Conservation (phyloP, 805 yeast species). For the Candida sanyiensis region DNA sequence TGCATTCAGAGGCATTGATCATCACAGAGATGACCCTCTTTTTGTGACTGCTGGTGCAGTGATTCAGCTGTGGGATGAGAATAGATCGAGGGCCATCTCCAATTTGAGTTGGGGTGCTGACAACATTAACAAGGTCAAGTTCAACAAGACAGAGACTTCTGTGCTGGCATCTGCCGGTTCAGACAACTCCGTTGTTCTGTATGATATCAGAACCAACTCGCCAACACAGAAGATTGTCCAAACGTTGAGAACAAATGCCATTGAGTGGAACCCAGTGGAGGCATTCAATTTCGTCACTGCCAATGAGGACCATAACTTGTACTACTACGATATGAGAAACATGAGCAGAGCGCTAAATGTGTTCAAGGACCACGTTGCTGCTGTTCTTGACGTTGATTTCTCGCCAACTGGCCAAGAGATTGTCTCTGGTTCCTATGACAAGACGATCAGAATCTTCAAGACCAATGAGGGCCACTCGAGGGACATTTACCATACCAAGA, state of each 20-base stretch:
- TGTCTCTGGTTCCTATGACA: slow-evolving; percentile 93
- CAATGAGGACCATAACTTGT: slow-evolving; percentile 90
- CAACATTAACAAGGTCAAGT: slow-evolving; percentile 72
- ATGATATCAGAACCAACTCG: slow-evolving; percentile 84
- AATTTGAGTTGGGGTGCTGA: slow-evolving; percentile 96
- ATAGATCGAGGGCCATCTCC: slow-evolving; percentile 69
- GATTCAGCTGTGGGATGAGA: slow-evolving; percentile 88
- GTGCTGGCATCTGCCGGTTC: slow-evolving; percentile 84
- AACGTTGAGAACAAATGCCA: slow-evolving; percentile 72
- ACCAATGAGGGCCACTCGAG: slow-evolving; percentile 83
- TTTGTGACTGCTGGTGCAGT: slow-evolving; percentile 92
- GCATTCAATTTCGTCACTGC: slow-evolving; percentile 91
- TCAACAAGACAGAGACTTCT: slow-evolving; percentile 86
- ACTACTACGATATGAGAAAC: slow-evolving; percentile 95
- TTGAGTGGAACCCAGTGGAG: slow-evolving; percentile 98
- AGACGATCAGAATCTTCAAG: slow-evolving; percentile 78
- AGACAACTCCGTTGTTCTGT: slow-evolving; percentile 84
- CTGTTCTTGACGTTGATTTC: slow-evolving; percentile 90
- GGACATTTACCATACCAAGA: slow-evolving; percentile 91
- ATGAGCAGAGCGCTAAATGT: slow-evolving; percentile 76
- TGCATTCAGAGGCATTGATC: slow-evolving; percentile 81
- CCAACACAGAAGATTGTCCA: slow-evolving; percentile 91
- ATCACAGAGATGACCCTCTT: slow-evolving; percentile 62
- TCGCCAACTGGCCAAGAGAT: slow-evolving; percentile 96
- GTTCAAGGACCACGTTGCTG: slow-evolving; percentile 92